Conservation (phyloP, 306 rosid species). For the Ammopiptanthus mongolicus region DNA sequence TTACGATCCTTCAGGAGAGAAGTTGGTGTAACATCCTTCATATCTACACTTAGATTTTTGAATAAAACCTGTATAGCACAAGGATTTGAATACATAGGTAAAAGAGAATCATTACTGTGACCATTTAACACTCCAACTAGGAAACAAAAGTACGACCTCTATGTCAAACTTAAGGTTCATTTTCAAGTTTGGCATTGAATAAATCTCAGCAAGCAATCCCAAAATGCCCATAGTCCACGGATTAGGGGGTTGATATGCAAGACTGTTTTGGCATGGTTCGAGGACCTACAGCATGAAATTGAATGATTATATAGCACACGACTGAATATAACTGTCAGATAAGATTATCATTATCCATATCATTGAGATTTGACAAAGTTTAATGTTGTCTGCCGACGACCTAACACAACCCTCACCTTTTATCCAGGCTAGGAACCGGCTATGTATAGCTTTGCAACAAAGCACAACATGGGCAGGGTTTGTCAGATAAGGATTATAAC, state of each 20-base stretch:
- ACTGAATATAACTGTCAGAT: background rate
- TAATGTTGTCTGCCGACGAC: too few species aligned
- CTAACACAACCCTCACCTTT: too few species aligned
- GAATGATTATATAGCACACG: background rate
- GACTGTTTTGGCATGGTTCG: constrained; percentile 91
- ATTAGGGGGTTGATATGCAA: constrained; percentile 97
- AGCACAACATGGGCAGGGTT: too few species aligned
- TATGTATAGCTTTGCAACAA: too few species aligned
- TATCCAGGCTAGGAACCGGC: too few species aligned
- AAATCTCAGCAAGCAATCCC: constrained; percentile 94
- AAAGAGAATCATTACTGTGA: background rate
- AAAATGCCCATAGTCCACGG: constrained; percentile 99
- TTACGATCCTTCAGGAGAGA: constrained; percentile 86
- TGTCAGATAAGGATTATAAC: background rate
- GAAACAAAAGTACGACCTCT: constrained; percentile 48
- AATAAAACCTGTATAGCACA: constrained; percentile 64
- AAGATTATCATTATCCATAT: background rate
- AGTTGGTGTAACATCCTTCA: constrained; percentile 93
- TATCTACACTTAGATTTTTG: constrained; percentile 82
- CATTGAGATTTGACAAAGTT: too few species aligned
- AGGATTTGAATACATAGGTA: constrained; percentile 5
- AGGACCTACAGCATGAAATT: constrained; percentile 53
- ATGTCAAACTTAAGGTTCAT: constrained; percentile 99
- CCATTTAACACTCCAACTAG: background rate
- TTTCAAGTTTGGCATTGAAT: constrained; percentile 98